A percentile compares a stretch with the other conserved stretches of the same genome.
Conservation (phyloP, 768 basidiomycete species). For the Collybia mongolica region DNA sequence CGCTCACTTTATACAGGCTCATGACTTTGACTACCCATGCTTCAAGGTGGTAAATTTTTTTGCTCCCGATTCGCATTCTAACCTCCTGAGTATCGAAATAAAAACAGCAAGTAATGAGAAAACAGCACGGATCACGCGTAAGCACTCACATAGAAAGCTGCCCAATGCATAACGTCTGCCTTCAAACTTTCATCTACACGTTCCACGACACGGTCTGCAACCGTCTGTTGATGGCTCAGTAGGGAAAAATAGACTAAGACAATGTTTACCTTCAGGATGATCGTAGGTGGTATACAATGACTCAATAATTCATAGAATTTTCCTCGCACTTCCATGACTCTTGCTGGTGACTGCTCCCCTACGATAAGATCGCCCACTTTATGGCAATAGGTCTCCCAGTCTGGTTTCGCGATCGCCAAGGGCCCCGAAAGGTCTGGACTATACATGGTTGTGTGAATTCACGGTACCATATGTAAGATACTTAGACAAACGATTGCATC, state of each 20-base stretch:
- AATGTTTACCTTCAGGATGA: conserved; percentile 79
- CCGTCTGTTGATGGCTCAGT: conserved; percentile 54
- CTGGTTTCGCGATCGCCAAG: conserved; percentile 90
- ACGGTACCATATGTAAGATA: neutral
- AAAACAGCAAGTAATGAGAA: neutral
- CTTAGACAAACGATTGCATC: conserved; percentile 82
- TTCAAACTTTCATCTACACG: conserved; percentile 89
- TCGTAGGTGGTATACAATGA: conserved; percentile 94
- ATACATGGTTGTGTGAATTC: conserved; percentile 6
- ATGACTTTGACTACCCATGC: conserved; percentile 98
- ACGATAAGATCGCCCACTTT: conserved; percentile 91
- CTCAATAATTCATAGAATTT: conserved; percentile 95
- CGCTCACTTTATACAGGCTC: conserved; percentile 78
- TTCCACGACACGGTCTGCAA: conserved; percentile 85
- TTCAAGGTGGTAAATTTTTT: conserved; percentile 95
- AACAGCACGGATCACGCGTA: neutral
- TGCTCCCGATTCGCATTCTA: conserved; percentile 87
- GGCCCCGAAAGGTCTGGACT: conserved; percentile 84
- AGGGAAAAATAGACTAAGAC: neutral
- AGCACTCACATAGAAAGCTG: conserved; percentile 84
- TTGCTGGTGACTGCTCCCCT: conserved; percentile 83
- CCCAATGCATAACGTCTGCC: conserved; percentile 96
- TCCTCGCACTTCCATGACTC: conserved; percentile 87
- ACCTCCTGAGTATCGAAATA: conserved; percentile 61
- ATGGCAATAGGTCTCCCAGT: conserved; percentile 97